These are phyloP conservation scores for Zygoascus meyerae DNA, from an alignment of 1,139 yeast species.

Conservation along the genomic window DNA sequence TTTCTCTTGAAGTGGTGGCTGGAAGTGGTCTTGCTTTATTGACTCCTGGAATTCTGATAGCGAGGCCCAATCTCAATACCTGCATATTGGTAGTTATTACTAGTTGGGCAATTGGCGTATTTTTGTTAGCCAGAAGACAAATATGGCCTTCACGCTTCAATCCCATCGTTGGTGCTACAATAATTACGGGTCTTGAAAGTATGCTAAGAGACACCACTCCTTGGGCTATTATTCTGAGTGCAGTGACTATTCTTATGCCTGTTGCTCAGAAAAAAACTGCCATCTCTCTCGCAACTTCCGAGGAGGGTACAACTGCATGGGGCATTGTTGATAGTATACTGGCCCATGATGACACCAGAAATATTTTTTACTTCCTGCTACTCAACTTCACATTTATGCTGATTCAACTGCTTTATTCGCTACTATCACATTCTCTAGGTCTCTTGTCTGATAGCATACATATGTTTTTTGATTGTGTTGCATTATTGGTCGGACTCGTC, in stretches of 20 bases:
- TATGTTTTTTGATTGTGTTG: conserved; percentile 92
- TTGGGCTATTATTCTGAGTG: conserved; percentile 18
- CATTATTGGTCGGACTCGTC: conserved; percentile 79
- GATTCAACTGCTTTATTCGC: conserved; percentile 83
- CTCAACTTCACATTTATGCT: conserved; percentile 91
- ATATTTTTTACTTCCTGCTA: conserved; percentile 80
- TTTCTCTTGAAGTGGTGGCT: conserved; percentile 18
- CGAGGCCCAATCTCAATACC: conserved; percentile 17
- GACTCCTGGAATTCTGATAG: conserved; percentile 15
- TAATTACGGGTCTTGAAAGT: conserved; percentile 21
- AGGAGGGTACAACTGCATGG: conserved; percentile 17
- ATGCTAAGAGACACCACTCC: conserved; percentile 18
- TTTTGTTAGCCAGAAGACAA: conserved; percentile 31
- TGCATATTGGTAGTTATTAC: conserved; percentile 27
- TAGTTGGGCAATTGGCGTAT: conserved; percentile 33
- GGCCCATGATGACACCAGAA: conserved; percentile 67
- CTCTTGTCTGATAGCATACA: conserved; percentile 88
- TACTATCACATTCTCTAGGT: conserved; percentile 88
- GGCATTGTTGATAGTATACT: conserved; percentile 35
- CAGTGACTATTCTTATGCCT: conserved; percentile 21
- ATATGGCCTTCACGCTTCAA: conserved; percentile 31
- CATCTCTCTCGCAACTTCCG: conserved; percentile 5
- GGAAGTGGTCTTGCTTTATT: conserved; percentile 18
- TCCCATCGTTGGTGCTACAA: conserved; percentile 24
- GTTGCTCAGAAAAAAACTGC: conserved; percentile 4